These are phyloP conservation scores for Debaryomyces maramus DNA, from an alignment of 805 yeast species.

Conservation along the genomic window DNA sequence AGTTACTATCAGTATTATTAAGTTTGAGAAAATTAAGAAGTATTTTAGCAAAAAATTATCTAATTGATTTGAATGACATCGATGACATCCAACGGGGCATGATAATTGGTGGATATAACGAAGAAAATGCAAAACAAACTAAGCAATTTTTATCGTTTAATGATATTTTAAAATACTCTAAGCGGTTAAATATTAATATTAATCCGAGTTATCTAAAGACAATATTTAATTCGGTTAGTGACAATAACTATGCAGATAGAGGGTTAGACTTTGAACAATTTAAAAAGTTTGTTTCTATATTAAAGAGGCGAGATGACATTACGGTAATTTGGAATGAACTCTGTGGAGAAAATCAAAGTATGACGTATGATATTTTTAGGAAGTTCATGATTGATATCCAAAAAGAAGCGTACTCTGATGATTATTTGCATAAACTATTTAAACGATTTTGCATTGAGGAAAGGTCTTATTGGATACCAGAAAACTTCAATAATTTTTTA, in stretches of 20 bases:
- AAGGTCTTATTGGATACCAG: slow-evolving; percentile 23
- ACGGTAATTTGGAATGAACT: slow-evolving; percentile 45
- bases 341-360: slow-evolving; percentile 17
- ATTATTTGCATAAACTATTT: slow-evolving; percentile 27
- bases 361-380: slow-evolving; percentile 24
- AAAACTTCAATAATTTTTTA: slow-evolving; percentile 37
- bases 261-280: slow-evolving; percentile 71
- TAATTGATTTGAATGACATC: slow-evolving; percentile 38
- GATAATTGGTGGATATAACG: slow-evolving; percentile 22
- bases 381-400: slow-evolving; percentile 51
- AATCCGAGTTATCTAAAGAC: slow-evolving; percentile 49
- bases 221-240: slow-evolving; percentile 50
- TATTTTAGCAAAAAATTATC: slow-evolving; percentile 59
- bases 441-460: slow-evolving; percentile 22
- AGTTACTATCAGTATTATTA: slow-evolving; percentile 56
- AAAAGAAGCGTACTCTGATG: slow-evolving; percentile 37
- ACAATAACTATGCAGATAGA: slow-evolving; percentile 22
- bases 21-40: slow-evolving; percentile 64
- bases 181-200: slow-evolving; percentile 70
- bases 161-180: slow-evolving; percentile 66
- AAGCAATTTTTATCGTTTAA: slow-evolving; percentile 52
- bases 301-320: slow-evolving; percentile 69
- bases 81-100: slow-evolving; percentile 27
- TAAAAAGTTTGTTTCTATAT: slow-evolving; percentile 64
- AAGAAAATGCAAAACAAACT: slow-evolving; percentile 15